Base-by-base conservation (phyloP, 805 yeast species). In the Suhomyces emberorum region DNA sequence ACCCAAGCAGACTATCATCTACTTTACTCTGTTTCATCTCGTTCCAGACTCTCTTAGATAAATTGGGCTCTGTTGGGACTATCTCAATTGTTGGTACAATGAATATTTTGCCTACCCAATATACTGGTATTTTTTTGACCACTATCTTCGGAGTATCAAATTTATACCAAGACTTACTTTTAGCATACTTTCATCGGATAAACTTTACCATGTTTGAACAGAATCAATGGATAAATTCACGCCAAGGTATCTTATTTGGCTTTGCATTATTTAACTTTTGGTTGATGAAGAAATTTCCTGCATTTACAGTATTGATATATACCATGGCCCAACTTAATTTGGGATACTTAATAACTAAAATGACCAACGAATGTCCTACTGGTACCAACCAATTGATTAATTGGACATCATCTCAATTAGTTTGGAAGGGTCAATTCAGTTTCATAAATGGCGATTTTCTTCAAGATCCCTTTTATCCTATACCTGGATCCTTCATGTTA, bases 161-260 rank as follows among this genome's bases (percentile, higher is more conserved):
- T 28, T 57, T 77, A 37, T 56, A 65, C 33, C 57, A 68, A 26
- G 76, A 73, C 28, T 60, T 78, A 33, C 60, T 78, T 25, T 48
- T 53, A 4, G 81, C 81, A 4, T 78, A 74, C 50, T 73, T 78
- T 51, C 47, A 61, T 7, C 57, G 72, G 9, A 57, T 76, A 15
- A 72, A 74, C 9, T 69, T 75, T 38, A 54, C 69, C 4, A 50
- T 49, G 4, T 44, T 55, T n/a, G 74, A 74, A 35, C 60, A 63
- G 28, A 55, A 63, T 12, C 66, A 61, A 35, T 78, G 83, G 83
- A 55, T 65, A 31, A 60, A 61, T 9, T 65, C 77, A 10, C 62
- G 83, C 26, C 76, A 73, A 37, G 83, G 82, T 0, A 64, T 74
- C 20, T 54, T 79, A 34, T 70, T 72, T 42, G 83, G 82, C 4